A percentile compares a stretch with the other conserved stretches of the same genome.
Conservation (phyloP, 2,329 filamentous ascomycete genomes). For the Plenodomus lindquistii region DNA sequence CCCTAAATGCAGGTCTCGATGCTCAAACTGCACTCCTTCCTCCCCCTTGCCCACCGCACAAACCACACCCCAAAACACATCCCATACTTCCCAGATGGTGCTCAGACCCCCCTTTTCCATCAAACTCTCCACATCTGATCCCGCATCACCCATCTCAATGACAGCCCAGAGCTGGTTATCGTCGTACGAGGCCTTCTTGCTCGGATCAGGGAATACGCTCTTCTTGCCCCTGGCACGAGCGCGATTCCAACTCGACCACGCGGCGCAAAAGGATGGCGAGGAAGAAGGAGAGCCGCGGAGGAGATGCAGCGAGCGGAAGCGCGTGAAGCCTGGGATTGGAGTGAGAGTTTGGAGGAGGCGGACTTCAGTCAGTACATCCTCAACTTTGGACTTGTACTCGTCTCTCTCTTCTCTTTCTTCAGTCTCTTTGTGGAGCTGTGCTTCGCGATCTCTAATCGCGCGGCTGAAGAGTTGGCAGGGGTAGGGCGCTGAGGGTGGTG, state of each 20-base stretch:
- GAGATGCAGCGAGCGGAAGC: slow-evolving; percentile 62
- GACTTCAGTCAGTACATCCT: slow-evolving; percentile 53
- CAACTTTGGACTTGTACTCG: slow-evolving; percentile 48
- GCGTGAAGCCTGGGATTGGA: slow-evolving; percentile 64
- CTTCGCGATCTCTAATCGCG: slow-evolving; percentile 54
- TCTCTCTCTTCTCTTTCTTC: slow-evolving; percentile 44
- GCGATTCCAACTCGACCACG: slow-evolving; percentile 53
- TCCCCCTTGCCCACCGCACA: slow-evolving; percentile 65
- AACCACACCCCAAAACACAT: slow-evolving; percentile 70
- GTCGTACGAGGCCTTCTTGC: slow-evolving; percentile 56
- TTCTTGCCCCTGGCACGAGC: slow-evolving; percentile 49
- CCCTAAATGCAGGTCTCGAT: slow-evolving; percentile 68
- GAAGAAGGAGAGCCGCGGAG: slow-evolving; percentile 57
- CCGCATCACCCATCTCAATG: slow-evolving; percentile 69
- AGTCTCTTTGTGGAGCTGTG: slow-evolving; percentile 34
- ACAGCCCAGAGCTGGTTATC: slow-evolving; percentile 65
- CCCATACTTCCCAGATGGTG: slow-evolving; percentile 56
- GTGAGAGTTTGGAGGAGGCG: slow-evolving; percentile 61
- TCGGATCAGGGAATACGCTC: slow-evolving; percentile 60
- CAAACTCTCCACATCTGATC: slow-evolving; percentile 56
- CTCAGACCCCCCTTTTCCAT: slow-evolving; percentile 41
- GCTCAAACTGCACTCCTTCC: slow-evolving; percentile 64
- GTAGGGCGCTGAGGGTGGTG: slow-evolving; percentile 40
- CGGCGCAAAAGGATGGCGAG: slow-evolving; percentile 53
- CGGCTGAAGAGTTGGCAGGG: slow-evolving; percentile 35